Conservation (phyloP, 2,329 filamentous ascomycete species). For the Monilinia vaccinii-corymbosi region DNA sequence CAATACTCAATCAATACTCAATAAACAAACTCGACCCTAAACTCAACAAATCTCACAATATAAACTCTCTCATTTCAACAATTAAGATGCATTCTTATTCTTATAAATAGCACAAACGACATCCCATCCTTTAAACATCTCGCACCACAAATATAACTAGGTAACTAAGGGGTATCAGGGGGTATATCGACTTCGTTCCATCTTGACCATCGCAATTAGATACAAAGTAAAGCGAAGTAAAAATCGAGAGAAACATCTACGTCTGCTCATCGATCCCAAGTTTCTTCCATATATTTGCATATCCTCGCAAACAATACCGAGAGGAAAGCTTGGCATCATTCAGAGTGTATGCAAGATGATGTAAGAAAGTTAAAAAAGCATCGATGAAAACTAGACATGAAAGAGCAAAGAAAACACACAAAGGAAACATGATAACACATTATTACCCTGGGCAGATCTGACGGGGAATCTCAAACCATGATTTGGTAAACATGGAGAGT, state of each 20-base stretch:
- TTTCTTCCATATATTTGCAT: no score
- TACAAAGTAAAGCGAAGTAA: no score
- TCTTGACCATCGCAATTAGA: not conserved
- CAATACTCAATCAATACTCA: no score
- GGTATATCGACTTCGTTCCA: not conserved
- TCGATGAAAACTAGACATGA: not conserved
- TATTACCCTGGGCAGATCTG: constrained; percentile 1
- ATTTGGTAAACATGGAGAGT: not conserved
- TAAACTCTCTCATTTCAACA: not conserved
- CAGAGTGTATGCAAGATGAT: not conserved
- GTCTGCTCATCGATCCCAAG: no score
- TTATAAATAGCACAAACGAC: no score
- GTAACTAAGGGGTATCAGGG: constrained; percentile 2
- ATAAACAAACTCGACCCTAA: no score
- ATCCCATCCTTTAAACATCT: not conserved
- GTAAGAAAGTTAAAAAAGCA: not conserved
- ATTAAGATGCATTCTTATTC: not conserved
- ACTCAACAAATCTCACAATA: no score
- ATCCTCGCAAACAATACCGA: no score
- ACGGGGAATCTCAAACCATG: not conserved
- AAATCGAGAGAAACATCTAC: no score
- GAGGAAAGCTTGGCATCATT: no score
- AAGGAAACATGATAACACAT: constrained; percentile 6
- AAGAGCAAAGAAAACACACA: constrained; percentile 3
- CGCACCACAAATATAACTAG: not conserved